phyloP scores from a whole-genome alignment of 2,329 filamentous ascomycete genomes.

The Fusarium anguioides region DNA sequence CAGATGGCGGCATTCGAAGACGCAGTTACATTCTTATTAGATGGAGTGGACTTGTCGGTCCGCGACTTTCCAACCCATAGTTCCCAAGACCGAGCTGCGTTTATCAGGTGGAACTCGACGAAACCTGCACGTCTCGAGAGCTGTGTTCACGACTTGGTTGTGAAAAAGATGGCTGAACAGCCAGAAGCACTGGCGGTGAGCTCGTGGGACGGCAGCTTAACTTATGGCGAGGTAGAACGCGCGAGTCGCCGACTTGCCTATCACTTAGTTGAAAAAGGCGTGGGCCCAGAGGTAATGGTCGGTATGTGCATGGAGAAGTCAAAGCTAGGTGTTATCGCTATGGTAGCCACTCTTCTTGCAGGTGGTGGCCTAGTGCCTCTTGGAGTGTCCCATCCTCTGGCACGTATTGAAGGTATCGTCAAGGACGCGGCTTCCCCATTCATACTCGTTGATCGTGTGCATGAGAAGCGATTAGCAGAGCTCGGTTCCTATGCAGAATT shows the following conservation, averaged over 20 bases:
- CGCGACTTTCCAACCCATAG: constrained; percentile 1
- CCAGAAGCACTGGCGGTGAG: constrained; percentile 5
- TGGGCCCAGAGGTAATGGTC: background rate
- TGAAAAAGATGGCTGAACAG: constrained; percentile 3
- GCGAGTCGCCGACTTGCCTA: constrained; percentile 4
- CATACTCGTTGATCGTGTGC: background rate
- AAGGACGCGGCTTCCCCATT: background rate
- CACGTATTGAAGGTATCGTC: background rate
- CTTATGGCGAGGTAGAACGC: constrained; percentile 1
- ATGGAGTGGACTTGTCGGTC: background rate
- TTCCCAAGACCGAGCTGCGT: background rate
- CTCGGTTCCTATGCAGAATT: background rate
- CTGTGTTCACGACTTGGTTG: background rate
- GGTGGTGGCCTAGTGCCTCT: background rate
- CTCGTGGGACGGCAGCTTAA: background rate
- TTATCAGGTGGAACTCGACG: background rate
- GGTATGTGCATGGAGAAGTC: constrained; percentile 8
- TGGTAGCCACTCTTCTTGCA: constrained; percentile 7
- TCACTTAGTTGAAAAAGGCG: background rate
- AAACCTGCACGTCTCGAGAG: constrained; percentile 2
- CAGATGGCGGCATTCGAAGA: constrained; percentile 10
- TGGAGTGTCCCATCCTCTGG: background rate
- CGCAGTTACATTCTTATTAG: constrained; percentile 1
- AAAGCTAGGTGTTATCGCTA: constrained; percentile 1
- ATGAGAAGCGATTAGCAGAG: background rate